phyloP scores from a whole-genome alignment of 441 rosid genomes.

The Populus hybrid region DNA sequence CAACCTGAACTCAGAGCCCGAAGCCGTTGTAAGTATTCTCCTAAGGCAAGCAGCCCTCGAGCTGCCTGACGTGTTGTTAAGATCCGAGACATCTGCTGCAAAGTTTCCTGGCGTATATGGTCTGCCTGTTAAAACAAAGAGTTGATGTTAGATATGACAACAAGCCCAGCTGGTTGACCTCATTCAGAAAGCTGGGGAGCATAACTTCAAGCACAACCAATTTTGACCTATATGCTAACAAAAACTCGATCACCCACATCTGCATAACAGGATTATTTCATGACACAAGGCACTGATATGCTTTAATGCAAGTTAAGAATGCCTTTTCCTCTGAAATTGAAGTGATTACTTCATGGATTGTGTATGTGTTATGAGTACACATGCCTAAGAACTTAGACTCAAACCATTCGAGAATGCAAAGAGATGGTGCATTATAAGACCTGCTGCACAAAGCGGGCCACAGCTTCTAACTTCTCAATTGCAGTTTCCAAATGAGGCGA shows the following conservation, averaged over 20 bases:
- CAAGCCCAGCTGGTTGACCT: not conserved
- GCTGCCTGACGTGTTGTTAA: conserved; percentile 83
- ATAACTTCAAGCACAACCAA: not conserved
- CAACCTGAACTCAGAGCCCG: conserved; percentile 73
- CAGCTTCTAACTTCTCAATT: conserved; percentile 65
- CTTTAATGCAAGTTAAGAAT: not conserved
- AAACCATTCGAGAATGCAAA: conserved; percentile 8
- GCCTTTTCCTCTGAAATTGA: not conserved
- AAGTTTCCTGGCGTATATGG: conserved; percentile 77
- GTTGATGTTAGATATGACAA: not conserved
- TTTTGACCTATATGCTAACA: not conserved
- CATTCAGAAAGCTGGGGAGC: not conserved
- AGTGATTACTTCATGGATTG: not conserved
- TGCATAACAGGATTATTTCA: not conserved
- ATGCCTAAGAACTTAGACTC: not conserved
- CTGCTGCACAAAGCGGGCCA: conserved; percentile 79
- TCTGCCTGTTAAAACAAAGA: conserved; percentile 59
- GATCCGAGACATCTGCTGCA: conserved; percentile 74
- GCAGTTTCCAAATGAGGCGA: conserved; percentile 59
- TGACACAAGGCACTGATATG: too few species aligned
- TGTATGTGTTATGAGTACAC: not conserved
- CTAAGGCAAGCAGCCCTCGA: conserved; percentile 81
- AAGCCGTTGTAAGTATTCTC: conserved; percentile 84
- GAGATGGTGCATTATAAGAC: conserved; percentile 30
- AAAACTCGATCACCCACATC: not conserved